Evolutionary conservation across 31 red algal species (phyloP), one percentile per base, ranked within the genome.

Genomic region (Asparagopsis taxiformis): DNA sequence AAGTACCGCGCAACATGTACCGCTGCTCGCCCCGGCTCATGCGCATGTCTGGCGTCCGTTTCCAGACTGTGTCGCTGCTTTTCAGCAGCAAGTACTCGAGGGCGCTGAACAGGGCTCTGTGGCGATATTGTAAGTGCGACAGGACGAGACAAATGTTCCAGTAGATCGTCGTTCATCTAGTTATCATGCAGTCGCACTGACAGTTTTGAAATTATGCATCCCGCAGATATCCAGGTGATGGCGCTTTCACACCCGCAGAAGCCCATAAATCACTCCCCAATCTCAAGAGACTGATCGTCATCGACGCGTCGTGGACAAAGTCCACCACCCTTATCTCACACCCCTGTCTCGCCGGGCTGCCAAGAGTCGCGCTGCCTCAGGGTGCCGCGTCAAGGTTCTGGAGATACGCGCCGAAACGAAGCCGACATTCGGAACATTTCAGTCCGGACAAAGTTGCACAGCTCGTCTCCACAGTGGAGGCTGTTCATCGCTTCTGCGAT

Each of bases 221-320:
- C n/a, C 41, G 13, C 13, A 83, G 79, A 52, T 87, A 65, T 58
- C 82, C 82, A 7, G 38, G 55, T 21, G 60, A 68, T 30, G 82
- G 62, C 48, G 82, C 82, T 25, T 36, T 77, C 38, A 55, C 72
- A 33, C 82, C 74, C 11, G 66, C 44, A 19, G 63, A 78, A 35
- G 84, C 84, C 30, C 29, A 23, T 9, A 53, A 25, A 30, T 21
- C 26, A 21, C 58, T 88, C n/a, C 72, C 74, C 2, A 39, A 66
- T 56, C 60, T 88, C 39, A 43, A 72, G 50, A 53, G 65, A 58
- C 39, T 88, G 10, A 59, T 88, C 6, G 84, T 88, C 0, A 49
- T 88, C 20, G 84, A 88, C 41, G 51, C 84, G 23, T 59, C 60
- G 19, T 88, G 84, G 84, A 72, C 84, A 32, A 88, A 88, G 26